These are phyloP conservation scores for Telopea speciosissima DNA, from an alignment of 177 flowering plant species.

Conservation along the genomic window DNA sequence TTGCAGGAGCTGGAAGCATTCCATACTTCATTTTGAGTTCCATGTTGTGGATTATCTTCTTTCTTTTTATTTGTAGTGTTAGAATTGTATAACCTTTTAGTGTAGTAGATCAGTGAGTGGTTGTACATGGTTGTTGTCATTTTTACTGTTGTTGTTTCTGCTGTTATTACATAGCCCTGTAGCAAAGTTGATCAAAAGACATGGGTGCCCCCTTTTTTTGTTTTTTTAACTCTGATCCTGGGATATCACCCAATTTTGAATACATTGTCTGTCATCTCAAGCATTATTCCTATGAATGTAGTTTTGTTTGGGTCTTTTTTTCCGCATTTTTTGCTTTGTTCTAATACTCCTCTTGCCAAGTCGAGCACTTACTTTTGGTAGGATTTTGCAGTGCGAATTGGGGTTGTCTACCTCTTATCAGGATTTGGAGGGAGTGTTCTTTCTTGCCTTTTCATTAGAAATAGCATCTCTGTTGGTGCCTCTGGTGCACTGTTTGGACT, in stretches of 20 bases:
- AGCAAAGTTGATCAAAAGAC: not conserved
- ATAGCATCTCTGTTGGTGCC: slow-evolving; percentile 64
- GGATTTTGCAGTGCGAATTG: slow-evolving; percentile 53
- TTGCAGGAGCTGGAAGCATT: not conserved
- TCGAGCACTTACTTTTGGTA: not conserved
- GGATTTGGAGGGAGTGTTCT: slow-evolving; percentile 83
- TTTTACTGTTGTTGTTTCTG: no score
- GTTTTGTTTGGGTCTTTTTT: not conserved
- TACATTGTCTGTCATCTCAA: not conserved
- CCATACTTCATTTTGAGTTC: not conserved
- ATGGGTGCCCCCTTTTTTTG: not conserved
- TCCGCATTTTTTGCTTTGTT: not conserved
- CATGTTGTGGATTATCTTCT: not conserved
- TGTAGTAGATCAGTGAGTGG: not conserved
- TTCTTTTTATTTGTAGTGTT: not conserved
- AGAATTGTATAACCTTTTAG: not conserved
- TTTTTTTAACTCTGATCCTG: not conserved
- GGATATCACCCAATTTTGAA: no score
- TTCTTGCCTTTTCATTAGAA: slow-evolving; percentile 56
- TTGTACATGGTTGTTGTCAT: no score
- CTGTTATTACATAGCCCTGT: no score
- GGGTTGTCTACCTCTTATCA: slow-evolving; percentile 58
- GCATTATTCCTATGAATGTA: not conserved
- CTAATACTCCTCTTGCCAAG: not conserved
- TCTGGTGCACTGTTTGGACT: slow-evolving; percentile 93